Percentiles rank a stretch among this genome's conserved stretches.
phyloP scores from a whole-genome alignment of 352 stramenopile genomes.

The Pythium biforme region DNA sequence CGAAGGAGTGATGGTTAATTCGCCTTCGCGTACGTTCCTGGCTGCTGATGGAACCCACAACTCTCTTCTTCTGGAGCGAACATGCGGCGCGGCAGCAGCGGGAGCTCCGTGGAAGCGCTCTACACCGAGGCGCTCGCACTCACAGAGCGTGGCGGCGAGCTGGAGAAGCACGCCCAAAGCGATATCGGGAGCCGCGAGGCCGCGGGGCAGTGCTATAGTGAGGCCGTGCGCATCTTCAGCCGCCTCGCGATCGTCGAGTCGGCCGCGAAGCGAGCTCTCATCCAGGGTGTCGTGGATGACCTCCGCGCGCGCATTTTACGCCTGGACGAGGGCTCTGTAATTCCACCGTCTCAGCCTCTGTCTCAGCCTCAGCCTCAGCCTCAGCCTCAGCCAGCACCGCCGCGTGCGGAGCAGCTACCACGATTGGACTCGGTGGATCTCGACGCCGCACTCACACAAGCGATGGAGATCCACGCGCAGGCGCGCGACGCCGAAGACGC shows the following conservation, averaged over 20 bases:
- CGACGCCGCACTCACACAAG: constrained; percentile 12
- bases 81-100: constrained; percentile 20
- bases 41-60: too few species aligned
- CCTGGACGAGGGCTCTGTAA: constrained; percentile 53
- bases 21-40: too few species aligned
- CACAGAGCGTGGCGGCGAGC: constrained; percentile 43
- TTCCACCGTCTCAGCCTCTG: constrained; percentile 23
- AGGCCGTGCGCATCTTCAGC: constrained; percentile 60
- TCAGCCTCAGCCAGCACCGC: constrained; percentile 31
- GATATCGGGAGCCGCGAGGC: constrained; percentile 4
- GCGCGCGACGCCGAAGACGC: constrained; percentile 15
- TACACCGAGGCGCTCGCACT: constrained; percentile 68
- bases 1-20: too few species aligned
- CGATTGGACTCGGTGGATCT: neutral
- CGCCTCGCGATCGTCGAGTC: constrained; percentile 76
- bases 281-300: constrained; percentile 58
- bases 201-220: constrained; percentile 45
- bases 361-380: constrained; percentile 15
- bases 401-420: constrained; percentile 19
- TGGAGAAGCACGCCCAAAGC: constrained; percentile 1
- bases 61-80: too few species aligned
- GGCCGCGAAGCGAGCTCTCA: constrained; percentile 56
- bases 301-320: constrained; percentile 41
- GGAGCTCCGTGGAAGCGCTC: constrained; percentile 47
- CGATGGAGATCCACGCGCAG: constrained; percentile 26